Conservation (phyloP, 2,329 filamentous ascomycete species). For the Clonostachys byssicola region DNA sequence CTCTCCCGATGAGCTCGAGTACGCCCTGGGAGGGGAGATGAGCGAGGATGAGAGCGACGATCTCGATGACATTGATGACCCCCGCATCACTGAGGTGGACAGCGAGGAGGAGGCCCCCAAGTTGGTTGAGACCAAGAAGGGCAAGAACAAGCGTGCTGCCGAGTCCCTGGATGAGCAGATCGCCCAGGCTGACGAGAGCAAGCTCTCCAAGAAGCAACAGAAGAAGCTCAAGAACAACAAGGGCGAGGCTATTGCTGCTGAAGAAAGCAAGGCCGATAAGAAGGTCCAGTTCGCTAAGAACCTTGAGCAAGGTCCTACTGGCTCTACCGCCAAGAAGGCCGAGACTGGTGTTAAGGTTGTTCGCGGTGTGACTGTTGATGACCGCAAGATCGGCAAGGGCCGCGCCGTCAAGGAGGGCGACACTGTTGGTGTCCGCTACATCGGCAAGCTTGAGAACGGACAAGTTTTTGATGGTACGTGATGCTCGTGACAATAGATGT, state of each 20-base stretch:
- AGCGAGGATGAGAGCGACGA: slow-evolving; percentile 73
- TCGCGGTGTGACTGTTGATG: slow-evolving; percentile 87
- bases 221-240: slow-evolving; percentile 99
- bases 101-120: slow-evolving; percentile 69
- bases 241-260: slow-evolving; percentile 72
- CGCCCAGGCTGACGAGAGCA: slow-evolving; percentile 70
- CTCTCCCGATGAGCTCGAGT: slow-evolving; percentile 74
- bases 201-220: slow-evolving; percentile 91
- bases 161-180: slow-evolving; percentile 81
- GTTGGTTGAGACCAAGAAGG: slow-evolving; percentile 57
- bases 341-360: slow-evolving; percentile 71
- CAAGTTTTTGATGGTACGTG: slow-evolving; percentile 89
- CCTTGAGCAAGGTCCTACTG: slow-evolving; percentile 92
- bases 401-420: slow-evolving; percentile 85
- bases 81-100: slow-evolving; percentile 79
- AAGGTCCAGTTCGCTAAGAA: slow-evolving; percentile 99
- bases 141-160: slow-evolving; percentile 93
- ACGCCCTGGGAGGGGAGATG: slow-evolving; percentile 66
- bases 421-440: slow-evolving; percentile 92
- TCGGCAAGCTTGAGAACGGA: slow-evolving; percentile 91
- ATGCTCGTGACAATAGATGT: slow-evolving; percentile 37
- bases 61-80: slow-evolving; percentile 72
- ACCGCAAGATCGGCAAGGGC: slow-evolving; percentile 88
- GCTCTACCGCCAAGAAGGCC: slow-evolving; percentile 52
- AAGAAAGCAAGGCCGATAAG: slow-evolving; percentile 68